phyloP scores from a whole-genome alignment of 169 alveolate species.

The Plasmodium gaboni region DNA sequence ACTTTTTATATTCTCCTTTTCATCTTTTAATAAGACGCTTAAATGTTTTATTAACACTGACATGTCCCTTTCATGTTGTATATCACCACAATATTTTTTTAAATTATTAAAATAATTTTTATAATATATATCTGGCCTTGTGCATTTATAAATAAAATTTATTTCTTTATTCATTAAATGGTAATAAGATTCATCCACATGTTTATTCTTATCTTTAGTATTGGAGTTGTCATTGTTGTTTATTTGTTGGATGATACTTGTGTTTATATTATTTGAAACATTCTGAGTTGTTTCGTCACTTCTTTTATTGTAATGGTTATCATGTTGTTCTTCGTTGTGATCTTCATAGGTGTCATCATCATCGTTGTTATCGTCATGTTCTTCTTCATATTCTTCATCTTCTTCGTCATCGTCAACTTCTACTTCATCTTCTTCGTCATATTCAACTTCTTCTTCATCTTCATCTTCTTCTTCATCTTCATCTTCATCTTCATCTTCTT shows the following conservation, averaged over 20 bases:
- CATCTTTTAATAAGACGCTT: neutral
- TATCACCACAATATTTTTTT: neutral
- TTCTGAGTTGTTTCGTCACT: too few relatives aligned
- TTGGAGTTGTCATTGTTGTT: too few relatives aligned
- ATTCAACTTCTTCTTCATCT: neutral
- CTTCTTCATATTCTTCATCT: neutral
- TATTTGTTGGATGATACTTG: too few relatives aligned
- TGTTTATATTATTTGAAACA: too few relatives aligned
- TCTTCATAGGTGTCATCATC: neutral
- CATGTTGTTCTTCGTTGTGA: neutral
- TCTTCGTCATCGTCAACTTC: neutral
- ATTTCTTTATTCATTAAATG: constrained; percentile 30
- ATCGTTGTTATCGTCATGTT: neutral
- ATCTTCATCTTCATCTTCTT: neutral
- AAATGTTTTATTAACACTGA: neutral
- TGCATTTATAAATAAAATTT: constrained; percentile 49
- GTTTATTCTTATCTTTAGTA: too few relatives aligned
- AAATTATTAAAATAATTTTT: constrained; percentile 12
- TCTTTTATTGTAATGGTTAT: neutral
- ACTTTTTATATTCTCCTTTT: neutral
- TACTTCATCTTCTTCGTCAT: neutral
- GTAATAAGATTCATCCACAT: constrained; percentile 22
- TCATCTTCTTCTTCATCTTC: neutral
- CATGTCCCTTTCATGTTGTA: constrained; percentile 21
- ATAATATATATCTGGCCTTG: constrained; percentile 36